phyloP scores from a whole-genome alignment of 139 green algal species.

The Picochlorum costavermella region DNA sequence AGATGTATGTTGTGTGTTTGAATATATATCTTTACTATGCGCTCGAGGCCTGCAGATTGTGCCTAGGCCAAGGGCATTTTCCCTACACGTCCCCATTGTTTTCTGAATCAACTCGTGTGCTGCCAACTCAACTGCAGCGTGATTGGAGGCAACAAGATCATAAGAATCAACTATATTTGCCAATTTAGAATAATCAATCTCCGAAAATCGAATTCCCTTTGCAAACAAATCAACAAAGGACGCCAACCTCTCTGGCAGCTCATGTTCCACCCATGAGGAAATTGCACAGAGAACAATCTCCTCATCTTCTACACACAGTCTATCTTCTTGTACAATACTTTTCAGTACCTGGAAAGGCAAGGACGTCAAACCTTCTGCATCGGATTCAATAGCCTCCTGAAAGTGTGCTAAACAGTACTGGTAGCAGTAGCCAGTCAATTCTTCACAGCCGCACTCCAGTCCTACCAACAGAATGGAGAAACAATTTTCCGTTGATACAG shows the following conservation, averaged over 20 bases:
- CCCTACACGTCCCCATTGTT: conserved; percentile 6
- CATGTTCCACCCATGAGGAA: conserved; percentile 17
- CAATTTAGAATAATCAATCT: conserved; percentile 13
- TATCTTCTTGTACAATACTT: conserved; percentile 18
- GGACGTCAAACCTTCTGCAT: not conserved
- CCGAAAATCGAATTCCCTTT: conserved; percentile 13
- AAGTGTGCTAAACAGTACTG: not conserved
- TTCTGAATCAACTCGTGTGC: conserved; percentile 17
- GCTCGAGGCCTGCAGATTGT: not conserved
- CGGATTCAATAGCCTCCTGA: not conserved
- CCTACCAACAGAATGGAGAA: not conserved
- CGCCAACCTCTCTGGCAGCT: not conserved
- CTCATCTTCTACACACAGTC: conserved; percentile 18
- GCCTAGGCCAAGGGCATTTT: not conserved
- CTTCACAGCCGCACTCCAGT: not conserved
- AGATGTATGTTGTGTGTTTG: too few relatives aligned
- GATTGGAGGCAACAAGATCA: conserved; percentile 17
- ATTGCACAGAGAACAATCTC: conserved; percentile 21
- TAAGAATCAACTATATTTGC: conserved; percentile 13
- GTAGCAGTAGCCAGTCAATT: not conserved
- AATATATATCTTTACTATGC: too few relatives aligned
- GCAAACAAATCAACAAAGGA: conserved; percentile 10
- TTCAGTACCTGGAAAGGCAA: not conserved
- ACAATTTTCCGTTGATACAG: conserved; percentile 8
- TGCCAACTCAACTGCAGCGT: conserved; percentile 8